Evolutionary conservation across 2,329 filamentous ascomycete species (phyloP).

Genomic region (Xylariaceae sp.): DNA sequence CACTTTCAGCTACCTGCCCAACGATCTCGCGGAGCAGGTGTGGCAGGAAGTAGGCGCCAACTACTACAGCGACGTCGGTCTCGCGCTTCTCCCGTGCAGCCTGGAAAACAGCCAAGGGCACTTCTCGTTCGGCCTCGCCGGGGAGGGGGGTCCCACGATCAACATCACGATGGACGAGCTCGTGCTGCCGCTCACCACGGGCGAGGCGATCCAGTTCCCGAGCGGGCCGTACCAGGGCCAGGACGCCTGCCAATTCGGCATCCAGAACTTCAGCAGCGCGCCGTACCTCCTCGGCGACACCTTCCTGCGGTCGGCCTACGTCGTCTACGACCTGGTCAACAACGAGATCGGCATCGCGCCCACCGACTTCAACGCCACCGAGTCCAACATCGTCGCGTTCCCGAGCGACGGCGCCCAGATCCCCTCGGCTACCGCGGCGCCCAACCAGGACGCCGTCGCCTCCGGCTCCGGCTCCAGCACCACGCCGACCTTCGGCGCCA

Average conservation of each 20-base stretch:
- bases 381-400: slow-evolving; percentile 54
- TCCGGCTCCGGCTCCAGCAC: slow-evolving; percentile 16
- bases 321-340: slow-evolving; percentile 62
- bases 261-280: slow-evolving; percentile 50
- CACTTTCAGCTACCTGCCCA: slow-evolving; percentile 71
- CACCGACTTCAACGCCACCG: slow-evolving; percentile 58
- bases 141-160: slow-evolving; percentile 50
- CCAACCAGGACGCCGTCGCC: slow-evolving; percentile 39
- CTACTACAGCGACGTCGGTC: slow-evolving; percentile 41
- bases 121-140: slow-evolving; percentile 59
- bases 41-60: slow-evolving; percentile 59
- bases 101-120: slow-evolving; percentile 48
- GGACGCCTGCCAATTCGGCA: slow-evolving; percentile 57
- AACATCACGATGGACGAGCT: slow-evolving; percentile 59
- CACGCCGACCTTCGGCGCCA: slow-evolving; percentile 41
- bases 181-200: slow-evolving; percentile 50
- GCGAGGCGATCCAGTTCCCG: slow-evolving; percentile 40
- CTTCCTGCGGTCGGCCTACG: slow-evolving; percentile 62
- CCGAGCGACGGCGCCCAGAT: slow-evolving; percentile 52
- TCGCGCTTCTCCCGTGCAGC: slow-evolving; percentile 55
- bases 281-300: slow-evolving; percentile 59
- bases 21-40: slow-evolving; percentile 56
- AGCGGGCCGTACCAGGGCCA: slow-evolving; percentile 48
- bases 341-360: slow-evolving; percentile 58
- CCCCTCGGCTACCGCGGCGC: slow-evolving; percentile 51